Evolutionary conservation across 345 rosid genomes (phyloP).

Genomic region (Anastatica hierochuntica): DNA sequence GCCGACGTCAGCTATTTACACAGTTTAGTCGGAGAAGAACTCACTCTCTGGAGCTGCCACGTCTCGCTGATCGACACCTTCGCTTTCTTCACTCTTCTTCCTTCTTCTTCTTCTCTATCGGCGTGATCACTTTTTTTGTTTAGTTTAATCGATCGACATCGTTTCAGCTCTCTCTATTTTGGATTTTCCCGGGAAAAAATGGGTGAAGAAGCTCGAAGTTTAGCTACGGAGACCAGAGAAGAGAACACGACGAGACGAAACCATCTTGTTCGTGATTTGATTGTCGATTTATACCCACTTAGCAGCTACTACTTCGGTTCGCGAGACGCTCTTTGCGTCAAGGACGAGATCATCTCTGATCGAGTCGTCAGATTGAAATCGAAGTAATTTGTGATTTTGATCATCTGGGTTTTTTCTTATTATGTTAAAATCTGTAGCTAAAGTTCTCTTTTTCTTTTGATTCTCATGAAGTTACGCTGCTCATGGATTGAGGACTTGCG

Average conservation of each 20-base stretch:
- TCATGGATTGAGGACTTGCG: conserved; percentile 72
- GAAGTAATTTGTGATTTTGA: conserved; percentile 29
- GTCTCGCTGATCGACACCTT: conserved; percentile 9
- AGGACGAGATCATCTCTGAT: conserved; percentile 44
- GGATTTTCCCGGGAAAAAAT: background rate
- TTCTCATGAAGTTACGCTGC: conserved; percentile 40
- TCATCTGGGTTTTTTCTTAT: no score
- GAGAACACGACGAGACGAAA: conserved; percentile 11
- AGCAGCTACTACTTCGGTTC: conserved; percentile 73
- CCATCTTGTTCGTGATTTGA: conserved; percentile 8
- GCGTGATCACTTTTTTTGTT: no score
- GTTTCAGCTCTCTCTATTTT: background rate
- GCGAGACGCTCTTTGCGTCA: conserved; percentile 43
- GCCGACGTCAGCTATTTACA: conserved; percentile 20
- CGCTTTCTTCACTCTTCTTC: conserved; percentile 3
- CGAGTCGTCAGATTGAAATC: conserved; percentile 61
- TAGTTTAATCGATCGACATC: no score
- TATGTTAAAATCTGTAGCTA: no score
- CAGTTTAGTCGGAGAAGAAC: no score
- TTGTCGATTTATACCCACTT: conserved; percentile 55
- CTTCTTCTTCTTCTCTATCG: background rate
- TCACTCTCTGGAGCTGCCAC: conserved; percentile 15
- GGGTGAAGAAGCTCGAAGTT: conserved; percentile 25
- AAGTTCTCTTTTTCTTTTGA: background rate
- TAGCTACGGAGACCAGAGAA: no score